Conservation (phyloP, 306 rosid genomes). For the Trichosanthes cucumerina region DNA sequence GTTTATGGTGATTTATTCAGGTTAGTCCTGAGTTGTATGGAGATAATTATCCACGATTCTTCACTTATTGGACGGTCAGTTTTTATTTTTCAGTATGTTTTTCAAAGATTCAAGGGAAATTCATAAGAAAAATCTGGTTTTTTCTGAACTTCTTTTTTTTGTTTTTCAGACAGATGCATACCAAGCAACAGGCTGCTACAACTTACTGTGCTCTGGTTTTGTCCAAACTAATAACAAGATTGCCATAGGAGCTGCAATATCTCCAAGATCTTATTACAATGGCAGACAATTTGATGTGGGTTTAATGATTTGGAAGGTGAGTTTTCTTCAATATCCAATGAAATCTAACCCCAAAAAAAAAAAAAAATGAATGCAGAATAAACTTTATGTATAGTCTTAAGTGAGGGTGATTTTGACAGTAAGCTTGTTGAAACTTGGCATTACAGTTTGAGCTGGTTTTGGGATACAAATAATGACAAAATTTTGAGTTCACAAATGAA, state of each 20-base stretch:
- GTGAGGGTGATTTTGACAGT: neutral
- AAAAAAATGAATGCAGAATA: neutral
- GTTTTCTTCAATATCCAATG: constrained; percentile 2
- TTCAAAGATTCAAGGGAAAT: neutral
- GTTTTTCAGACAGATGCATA: constrained; percentile 81
- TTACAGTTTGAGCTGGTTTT: neutral
- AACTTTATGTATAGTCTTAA: neutral
- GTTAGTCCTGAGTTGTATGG: constrained; percentile 97
- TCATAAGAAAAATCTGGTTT: neutral
- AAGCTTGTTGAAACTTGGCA: neutral
- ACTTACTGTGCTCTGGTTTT: constrained; percentile 91
- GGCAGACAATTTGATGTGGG: constrained; percentile 95
- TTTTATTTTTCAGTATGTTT: constrained; percentile 6
- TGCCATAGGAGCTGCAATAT: constrained; percentile 95
- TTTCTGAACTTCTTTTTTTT: neutral
- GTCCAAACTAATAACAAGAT: constrained; percentile 87
- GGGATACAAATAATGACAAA: too few species aligned
- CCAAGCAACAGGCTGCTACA: constrained; percentile 96
- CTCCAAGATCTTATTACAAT: constrained; percentile 71
- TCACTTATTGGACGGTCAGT: constrained; percentile 99
- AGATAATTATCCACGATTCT: constrained; percentile 86
- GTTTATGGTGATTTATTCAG: constrained; percentile 26
- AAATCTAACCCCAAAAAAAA: neutral
- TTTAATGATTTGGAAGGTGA: constrained; percentile 95
- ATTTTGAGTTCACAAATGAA: neutral